These are phyloP conservation scores for Populus simonii DNA, from an alignment of 345 rosid species.

Conservation along the genomic window DNA sequence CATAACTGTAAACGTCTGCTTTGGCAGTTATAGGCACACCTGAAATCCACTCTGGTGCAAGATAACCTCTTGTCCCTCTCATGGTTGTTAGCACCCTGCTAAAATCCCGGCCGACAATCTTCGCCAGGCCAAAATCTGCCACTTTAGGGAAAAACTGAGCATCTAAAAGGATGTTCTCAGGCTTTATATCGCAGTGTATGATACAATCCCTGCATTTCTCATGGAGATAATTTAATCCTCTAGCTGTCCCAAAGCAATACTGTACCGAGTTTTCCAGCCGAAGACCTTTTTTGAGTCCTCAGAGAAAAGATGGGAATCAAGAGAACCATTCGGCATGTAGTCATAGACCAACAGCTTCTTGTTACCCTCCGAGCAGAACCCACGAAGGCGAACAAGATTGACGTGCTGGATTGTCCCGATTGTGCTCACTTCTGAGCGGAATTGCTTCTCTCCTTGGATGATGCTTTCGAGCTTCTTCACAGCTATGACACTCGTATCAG, in stretches of 20 bases:
- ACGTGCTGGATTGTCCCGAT: conserved; percentile 79
- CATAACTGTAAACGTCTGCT: conserved; percentile 86
- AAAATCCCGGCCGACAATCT: conserved; percentile 77
- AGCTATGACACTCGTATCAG: conserved; percentile 61
- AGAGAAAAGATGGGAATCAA: conserved; percentile 55
- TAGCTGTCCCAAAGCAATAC: conserved; percentile 63
- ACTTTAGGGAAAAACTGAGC: conserved; percentile 67
- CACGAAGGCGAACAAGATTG: conserved; percentile 76
- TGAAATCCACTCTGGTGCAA: conserved; percentile 90
- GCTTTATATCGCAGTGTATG: conserved; percentile 86
- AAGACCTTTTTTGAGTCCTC: conserved; percentile 28
- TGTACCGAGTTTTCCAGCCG: conserved; percentile 63
- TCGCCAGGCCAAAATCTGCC: conserved; percentile 83
- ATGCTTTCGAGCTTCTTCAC: conserved; percentile 80
- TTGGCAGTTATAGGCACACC: conserved; percentile 76
- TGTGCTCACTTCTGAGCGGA: conserved; percentile 68
- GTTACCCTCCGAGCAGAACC: conserved; percentile 74
- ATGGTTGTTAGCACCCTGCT: conserved; percentile 77
- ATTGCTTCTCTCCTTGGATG: conserved; percentile 88
- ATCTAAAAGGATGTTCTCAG: conserved; percentile 77
- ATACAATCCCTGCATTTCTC: conserved; percentile 83
- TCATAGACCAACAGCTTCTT: conserved; percentile 66
- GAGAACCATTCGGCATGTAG: conserved; percentile 73
- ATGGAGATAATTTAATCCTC: conserved; percentile 79
- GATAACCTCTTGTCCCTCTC: conserved; percentile 89